Base-by-base conservation (phyloP, 2,329 filamentous ascomycete species). In the Coniochaeta pulveracea region DNA sequence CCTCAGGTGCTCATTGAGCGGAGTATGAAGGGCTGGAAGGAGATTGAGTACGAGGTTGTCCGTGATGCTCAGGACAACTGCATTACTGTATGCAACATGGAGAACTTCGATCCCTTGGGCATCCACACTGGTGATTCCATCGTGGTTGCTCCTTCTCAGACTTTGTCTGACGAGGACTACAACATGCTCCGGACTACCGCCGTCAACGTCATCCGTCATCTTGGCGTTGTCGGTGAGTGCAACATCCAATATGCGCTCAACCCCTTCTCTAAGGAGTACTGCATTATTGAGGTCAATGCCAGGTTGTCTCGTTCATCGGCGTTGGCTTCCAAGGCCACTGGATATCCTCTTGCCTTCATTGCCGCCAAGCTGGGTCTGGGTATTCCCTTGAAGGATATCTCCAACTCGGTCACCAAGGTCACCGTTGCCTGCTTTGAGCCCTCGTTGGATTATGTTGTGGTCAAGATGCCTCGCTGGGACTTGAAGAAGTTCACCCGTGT, bases 21-120 rank as follows among this genome's bases (percentile, higher is more conserved):
- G 56, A 93, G 85, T 64, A 96, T 98, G 89, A 96, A 96, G 66
- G 91, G 91, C 38, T 98, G 91, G 91, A 98, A 98, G 60, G 91
- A 98, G 60, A 93, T 96, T 42, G 91, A 98, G 58, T 98, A 96
- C 53, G 91, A 98, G 58, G 91, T 96, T 40, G 91, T 98, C 25
- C 81, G 91, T 50, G 91, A 96, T 64, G 82, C 79, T 37, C 78
- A 85, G 47, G 88, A 98, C 64, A 96, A 96, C 70, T 98, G 91
- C 56, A 96, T 98, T 55, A 98, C 91, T 6, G 91, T 98, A 40
- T 98, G 91, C 60, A 98, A 98, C 66, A 96, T 98, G 91, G 91
- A 98, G 65, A 98, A 98, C 64, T 98, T 98, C 51, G 91, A 98
- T 56, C 91, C 91, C 35, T 77, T 98, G 2, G 91, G 91, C 49